These are phyloP conservation scores for Macrolepiota fuliginosa DNA, from an alignment of 768 basidiomycete species.

Conservation along the genomic window DNA sequence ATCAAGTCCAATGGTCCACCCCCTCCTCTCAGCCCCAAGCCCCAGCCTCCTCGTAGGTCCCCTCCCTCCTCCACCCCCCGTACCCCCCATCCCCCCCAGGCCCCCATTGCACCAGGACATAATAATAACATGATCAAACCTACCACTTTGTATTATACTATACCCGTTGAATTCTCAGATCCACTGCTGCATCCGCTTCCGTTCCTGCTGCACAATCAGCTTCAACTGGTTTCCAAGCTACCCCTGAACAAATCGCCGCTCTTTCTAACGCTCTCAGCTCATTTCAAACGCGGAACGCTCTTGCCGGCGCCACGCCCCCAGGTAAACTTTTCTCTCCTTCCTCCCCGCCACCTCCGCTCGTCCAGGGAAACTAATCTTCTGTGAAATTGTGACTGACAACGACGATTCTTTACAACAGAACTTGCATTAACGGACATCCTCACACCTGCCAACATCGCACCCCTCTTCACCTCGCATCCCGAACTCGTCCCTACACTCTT, in stretches of 20 bases:
- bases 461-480: constrained; percentile 70
- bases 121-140: constrained; percentile 7
- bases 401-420: constrained; percentile 33
- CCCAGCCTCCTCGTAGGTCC: constrained; percentile 31
- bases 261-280: constrained; percentile 53
- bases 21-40: constrained; percentile 33
- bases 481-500: constrained; percentile 68
- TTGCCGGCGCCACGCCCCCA: constrained; percentile 27
- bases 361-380: too few relatives aligned
- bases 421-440: constrained; percentile 73
- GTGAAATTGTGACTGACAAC: background rate
- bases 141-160: background rate
- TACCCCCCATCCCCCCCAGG: constrained; percentile 3
- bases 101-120: background rate
- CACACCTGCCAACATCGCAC: constrained; percentile 67
- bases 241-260: constrained; percentile 67
- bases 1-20: constrained; percentile 58
- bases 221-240: constrained; percentile 33
- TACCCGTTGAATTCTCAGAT: constrained; percentile 4
- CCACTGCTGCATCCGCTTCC: constrained; percentile 17
- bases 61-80: background rate
- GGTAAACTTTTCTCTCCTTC: constrained; percentile 22
- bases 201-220: constrained; percentile 10
- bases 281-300: constrained; percentile 32
- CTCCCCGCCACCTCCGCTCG: too few relatives aligned